phyloP scores from a whole-genome alignment of 192 early-diverging fungal species.

The Podila horticola region DNA sequence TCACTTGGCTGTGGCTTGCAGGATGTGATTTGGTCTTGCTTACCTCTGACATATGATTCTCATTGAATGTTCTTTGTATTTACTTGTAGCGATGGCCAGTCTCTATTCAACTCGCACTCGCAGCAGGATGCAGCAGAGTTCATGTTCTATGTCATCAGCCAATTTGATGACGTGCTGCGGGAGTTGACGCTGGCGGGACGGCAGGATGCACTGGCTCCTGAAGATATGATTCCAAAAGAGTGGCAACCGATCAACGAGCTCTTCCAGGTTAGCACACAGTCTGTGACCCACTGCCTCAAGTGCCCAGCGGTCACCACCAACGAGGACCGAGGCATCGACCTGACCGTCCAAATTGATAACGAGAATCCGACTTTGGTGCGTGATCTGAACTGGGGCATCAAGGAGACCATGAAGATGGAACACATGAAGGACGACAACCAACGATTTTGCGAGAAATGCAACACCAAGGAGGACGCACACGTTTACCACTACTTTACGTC shows the following conservation, averaged over 20 bases:
- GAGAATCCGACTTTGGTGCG: conserved; percentile 28
- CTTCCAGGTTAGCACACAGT: conserved; percentile 29
- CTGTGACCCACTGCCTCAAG: conserved; percentile 27
- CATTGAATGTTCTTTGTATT: not conserved
- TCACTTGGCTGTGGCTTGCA: not conserved
- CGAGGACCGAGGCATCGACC: conserved; percentile 21
- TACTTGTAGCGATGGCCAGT: conserved; percentile 13
- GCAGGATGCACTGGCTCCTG: not conserved
- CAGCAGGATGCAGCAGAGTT: conserved; percentile 51
- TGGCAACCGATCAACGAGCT: conserved; percentile 38
- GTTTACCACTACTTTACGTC: conserved; percentile 31
- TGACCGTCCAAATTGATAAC: conserved; percentile 42
- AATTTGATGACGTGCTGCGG: conserved; percentile 29
- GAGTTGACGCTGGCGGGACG: conserved; percentile 5
- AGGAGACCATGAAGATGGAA: conserved; percentile 42
- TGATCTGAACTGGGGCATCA: conserved; percentile 45
- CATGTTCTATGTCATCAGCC: conserved; percentile 28
- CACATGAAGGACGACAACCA: conserved; percentile 45
- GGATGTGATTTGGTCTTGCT: not conserved
- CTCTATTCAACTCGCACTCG: conserved; percentile 34
- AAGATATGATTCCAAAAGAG: not conserved
- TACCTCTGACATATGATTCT: not conserved
- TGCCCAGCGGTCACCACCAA: conserved; percentile 20
- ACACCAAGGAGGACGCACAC: conserved; percentile 37
- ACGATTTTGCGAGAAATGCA: conserved; percentile 38